Percentiles rank a stretch among this genome's conserved stretches.
phyloP scores from a whole-genome alignment of 495 filamentous ascomycete species.

The Jackrogersella minutella region DNA sequence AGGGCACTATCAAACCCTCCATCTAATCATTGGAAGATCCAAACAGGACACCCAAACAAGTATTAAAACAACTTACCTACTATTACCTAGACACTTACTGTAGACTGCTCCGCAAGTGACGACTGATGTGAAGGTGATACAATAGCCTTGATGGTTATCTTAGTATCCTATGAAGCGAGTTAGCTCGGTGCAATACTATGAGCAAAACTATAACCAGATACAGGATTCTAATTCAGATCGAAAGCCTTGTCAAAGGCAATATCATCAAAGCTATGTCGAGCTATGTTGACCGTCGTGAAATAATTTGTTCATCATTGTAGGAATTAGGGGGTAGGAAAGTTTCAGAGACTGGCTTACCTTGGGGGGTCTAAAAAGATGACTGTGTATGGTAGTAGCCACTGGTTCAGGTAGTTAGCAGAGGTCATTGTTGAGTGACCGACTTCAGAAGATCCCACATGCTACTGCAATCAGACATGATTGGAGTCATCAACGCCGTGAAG shows the following conservation, averaged over 20 bases:
- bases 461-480: conserved; percentile 54
- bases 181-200: conserved; percentile 8
- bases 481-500: conserved; percentile 70
- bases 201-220: not conserved
- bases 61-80: not conserved
- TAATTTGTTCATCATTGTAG: conserved; percentile 73
- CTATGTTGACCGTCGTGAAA: conserved; percentile 99
- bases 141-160: not conserved
- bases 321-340: not conserved
- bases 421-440: not conserved
- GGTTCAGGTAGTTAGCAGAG: conserved; percentile 38
- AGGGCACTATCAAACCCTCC: no score
- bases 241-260: conserved; percentile 88
- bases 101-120: no score
- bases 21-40: no score
- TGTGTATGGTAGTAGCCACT: not conserved
- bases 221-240: conserved; percentile 62
- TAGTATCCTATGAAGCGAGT: conserved; percentile 13
- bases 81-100: not conserved
- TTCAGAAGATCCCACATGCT: conserved; percentile 21
- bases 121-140: no score
- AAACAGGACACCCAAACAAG: no score
- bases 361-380: not conserved
- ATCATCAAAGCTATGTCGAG: conserved; percentile 81
- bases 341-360: conserved; percentile 27